Evolutionary conservation across 495 filamentous ascomycete species (phyloP), one percentile per base, ranked within the genome.

Genomic region (Daldinia concentrica): DNA sequence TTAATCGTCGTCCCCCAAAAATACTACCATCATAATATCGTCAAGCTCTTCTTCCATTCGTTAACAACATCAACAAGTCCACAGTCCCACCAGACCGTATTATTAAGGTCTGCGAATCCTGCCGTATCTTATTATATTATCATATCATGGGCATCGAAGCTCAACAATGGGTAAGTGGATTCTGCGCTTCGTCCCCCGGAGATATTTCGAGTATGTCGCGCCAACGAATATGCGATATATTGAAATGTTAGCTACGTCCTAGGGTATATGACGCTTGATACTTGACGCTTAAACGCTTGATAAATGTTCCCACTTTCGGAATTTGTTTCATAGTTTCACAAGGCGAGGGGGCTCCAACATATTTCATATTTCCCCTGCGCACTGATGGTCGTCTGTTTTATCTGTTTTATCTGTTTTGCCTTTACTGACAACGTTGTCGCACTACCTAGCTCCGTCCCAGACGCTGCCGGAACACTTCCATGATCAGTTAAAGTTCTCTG

Each of bases 401-500:
- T 57, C 51, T 60, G 54, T 50, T 43, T 62, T 54, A 27, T 57
- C 51, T 60, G 54, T 50, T 43, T 62, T 54, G 39, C 56, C 68
- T 69, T 67, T 63, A 64, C 72, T 77, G 37, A 76, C 67, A 58
- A 68, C 62, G 58, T 48, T 68, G 65, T 76, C 66, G 68, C 69
- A 69, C 65, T 58, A 62, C 61, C 45, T 76, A 85, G 83, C 82
- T 80, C 81, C 82, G 81, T 84, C 83, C 77, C 82, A 84, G 78
- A 79, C 82, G 82, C 77, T 82, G 83, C 82, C 83, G 57, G 83
- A 85, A 70, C 82, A 82, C 52, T 61, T 61, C 37, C 74, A 76
- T 55, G 81, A 84, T 57, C 74, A 77, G 37, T 61, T 81, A 62
- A 84, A 83, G 69, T 83, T 81, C 68, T 79, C 82, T 58, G 75